phyloP scores from a whole-genome alignment of 2,329 filamentous ascomycete genomes.

The Verticillium nonalfalfae region DNA sequence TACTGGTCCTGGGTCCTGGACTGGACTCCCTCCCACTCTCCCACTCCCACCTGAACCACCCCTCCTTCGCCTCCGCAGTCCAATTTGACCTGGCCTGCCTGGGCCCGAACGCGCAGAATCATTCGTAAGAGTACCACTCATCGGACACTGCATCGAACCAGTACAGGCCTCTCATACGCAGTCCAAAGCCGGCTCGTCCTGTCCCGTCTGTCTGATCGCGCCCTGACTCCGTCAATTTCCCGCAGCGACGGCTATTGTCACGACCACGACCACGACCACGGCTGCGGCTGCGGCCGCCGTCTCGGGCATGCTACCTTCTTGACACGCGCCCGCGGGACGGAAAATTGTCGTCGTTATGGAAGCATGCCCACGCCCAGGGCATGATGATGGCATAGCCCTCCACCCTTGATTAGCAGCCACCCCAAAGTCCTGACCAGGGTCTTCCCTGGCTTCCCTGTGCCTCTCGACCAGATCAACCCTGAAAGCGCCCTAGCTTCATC shows the following conservation, averaged over 20 bases:
- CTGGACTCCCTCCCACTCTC: constrained; percentile 1
- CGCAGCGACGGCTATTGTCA: background rate
- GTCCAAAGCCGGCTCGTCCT: background rate
- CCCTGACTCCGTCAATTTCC: background rate
- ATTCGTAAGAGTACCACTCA: background rate
- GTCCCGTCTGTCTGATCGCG: background rate
- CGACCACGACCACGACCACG: background rate
- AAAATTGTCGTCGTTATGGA: constrained; percentile 26
- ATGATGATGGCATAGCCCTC: constrained; percentile 22
- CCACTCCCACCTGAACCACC: constrained; percentile 4
- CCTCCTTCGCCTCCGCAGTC: constrained; percentile 4
- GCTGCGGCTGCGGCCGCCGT: background rate
- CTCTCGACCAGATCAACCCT: constrained; percentile 25
- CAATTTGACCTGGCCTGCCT: background rate
- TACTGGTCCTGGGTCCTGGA: background rate
- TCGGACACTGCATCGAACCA: background rate
- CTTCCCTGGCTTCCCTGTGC: constrained; percentile 26
- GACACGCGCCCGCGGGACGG: constrained; percentile 20
- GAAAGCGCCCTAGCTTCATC: constrained; percentile 34
- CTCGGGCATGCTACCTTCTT: background rate
- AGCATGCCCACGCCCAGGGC: constrained; percentile 15
- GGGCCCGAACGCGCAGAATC: background rate
- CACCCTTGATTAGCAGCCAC: constrained; percentile 32
- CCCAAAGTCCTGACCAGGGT: constrained; percentile 27
- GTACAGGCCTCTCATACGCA: background rate